A percentile compares a stretch with the other conserved stretches of the same genome.
Evolutionary conservation across 208 protist species (phyloP).

Genomic region (Angomonas deanei): DNA sequence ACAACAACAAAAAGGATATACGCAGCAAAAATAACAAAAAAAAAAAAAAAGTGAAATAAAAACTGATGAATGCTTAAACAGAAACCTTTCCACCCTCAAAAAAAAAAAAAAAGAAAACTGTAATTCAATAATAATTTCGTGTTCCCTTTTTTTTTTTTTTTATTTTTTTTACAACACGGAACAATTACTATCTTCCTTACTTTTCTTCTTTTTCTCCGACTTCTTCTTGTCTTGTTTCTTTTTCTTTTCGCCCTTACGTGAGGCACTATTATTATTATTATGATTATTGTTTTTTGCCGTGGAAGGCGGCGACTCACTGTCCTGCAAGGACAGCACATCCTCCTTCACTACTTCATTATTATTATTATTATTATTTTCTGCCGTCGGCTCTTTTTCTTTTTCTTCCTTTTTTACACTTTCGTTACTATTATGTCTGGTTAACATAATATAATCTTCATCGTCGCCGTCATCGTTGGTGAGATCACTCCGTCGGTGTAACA

Average conservation of each 20-base stretch:
- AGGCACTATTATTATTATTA: no score
- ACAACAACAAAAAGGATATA: not conserved
- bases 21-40: not conserved
- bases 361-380: not conserved
- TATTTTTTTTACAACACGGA: not conserved
- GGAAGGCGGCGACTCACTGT: no score
- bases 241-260: no score
- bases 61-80: not conserved
- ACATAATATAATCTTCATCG: not conserved
- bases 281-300: no score
- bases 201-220: not conserved
- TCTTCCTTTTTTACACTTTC: not conserved
- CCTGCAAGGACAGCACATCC: no score
- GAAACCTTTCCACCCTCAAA: not conserved
- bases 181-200: not conserved
- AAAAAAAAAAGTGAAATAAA: constrained; percentile 1
- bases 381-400: not conserved
- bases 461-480: not conserved
- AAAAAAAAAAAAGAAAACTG: no score
- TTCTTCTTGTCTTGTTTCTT: no score
- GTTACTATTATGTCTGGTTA: not conserved
- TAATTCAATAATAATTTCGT: not conserved
- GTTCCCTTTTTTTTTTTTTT: not conserved
- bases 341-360: no score
- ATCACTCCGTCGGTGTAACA: no score